A percentile compares a stretch with the other conserved stretches of the same genome.
Evolutionary conservation across 1,139 yeast genomes (phyloP).

Genomic region (Lodderomyces parapsilosis): DNA sequence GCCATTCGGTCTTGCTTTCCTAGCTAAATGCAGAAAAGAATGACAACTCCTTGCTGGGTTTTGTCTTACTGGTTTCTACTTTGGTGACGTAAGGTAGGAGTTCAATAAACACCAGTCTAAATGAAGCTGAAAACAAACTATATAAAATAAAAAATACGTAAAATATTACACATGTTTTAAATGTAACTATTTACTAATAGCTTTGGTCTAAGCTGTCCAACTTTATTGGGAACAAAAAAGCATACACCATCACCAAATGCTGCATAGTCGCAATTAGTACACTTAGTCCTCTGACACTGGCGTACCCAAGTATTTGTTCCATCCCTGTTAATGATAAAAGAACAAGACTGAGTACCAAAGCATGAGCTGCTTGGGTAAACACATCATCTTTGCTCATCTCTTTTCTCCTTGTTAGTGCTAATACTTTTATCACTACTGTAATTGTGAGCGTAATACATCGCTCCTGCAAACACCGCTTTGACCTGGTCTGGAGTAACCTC

Average conservation of each 20-base stretch:
- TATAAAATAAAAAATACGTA: no score
- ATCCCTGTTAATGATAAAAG: background rate
- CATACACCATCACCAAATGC: background rate
- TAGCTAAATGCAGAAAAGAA: background rate
- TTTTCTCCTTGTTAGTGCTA: background rate
- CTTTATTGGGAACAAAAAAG: no score
- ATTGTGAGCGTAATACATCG: background rate
- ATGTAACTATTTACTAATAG: no score
- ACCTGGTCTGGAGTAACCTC: background rate
- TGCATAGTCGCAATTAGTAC: background rate
- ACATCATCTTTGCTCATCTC: background rate
- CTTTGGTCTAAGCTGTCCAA: no score
- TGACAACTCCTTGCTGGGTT: background rate
- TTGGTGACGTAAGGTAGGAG: background rate
- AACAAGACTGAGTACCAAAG: background rate
- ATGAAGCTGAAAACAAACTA: background rate
- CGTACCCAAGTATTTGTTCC: background rate
- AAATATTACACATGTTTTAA: no score
- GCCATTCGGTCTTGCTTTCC: background rate
- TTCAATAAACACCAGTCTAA: background rate
- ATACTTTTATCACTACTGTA: background rate
- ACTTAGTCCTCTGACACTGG: background rate
- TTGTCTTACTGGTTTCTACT: background rate
- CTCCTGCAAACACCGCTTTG: background rate
- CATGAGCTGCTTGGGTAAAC: background rate